Evolutionary conservation across 192 early-diverging fungal genomes (phyloP).

Genomic region (Funneliformis mosseae): DNA sequence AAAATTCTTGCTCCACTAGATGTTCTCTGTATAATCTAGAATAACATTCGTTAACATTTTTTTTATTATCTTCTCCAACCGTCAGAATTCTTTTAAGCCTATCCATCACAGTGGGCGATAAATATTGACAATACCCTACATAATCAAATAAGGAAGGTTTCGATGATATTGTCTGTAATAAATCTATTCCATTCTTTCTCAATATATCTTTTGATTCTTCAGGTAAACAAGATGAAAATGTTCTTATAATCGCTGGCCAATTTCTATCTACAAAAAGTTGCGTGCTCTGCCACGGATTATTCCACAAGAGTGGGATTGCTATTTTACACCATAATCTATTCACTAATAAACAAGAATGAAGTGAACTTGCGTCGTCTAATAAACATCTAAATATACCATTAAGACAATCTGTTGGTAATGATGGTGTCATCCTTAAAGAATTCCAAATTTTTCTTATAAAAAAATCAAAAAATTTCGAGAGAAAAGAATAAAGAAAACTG

Average conservation of each 20-base stretch:
- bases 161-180: background rate
- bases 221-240: slow-evolving; percentile 12
- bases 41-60: background rate
- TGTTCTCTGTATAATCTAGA: slow-evolving; percentile 3
- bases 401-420: slow-evolving; percentile 25
- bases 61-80: background rate
- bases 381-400: slow-evolving; percentile 19
- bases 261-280: background rate
- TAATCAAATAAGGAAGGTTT: slow-evolving; percentile 3
- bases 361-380: background rate
- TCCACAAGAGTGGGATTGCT: slow-evolving; percentile 1
- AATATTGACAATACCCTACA: slow-evolving; percentile 11
- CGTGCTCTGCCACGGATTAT: slow-evolving; percentile 16
- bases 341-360: slow-evolving; percentile 19
- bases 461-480: background rate
- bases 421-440: background rate
- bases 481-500: background rate
- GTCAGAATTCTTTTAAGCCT: background rate
- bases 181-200: slow-evolving; percentile 12
- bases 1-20: slow-evolving; percentile 15
- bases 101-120: slow-evolving; percentile 2
- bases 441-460: background rate
- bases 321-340: slow-evolving; percentile 27
- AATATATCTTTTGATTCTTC: slow-evolving; percentile 10
- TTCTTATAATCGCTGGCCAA: background rate